phyloP scores from a whole-genome alignment of 2,329 filamentous ascomycete genomes.

The Arthrinium puccinioides region DNA sequence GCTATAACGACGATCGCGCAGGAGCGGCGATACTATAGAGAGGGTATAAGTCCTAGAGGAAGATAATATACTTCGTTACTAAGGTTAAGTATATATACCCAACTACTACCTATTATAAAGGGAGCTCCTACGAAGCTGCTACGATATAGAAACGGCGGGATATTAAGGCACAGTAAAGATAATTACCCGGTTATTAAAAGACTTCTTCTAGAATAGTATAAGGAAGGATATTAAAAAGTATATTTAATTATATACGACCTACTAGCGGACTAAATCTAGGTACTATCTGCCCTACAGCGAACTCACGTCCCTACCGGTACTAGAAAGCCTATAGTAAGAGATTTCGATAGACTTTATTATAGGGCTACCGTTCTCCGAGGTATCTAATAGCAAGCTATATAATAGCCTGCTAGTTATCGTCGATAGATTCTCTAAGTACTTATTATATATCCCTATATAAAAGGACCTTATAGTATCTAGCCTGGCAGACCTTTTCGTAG shows the following conservation, averaged over 20 bases:
- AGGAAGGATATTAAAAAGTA: neutral
- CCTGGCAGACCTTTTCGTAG: neutral
- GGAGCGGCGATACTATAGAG: neutral
- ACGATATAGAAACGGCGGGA: neutral
- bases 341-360: neutral
- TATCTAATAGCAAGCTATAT: neutral
- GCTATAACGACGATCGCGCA: too few relatives aligned
- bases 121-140: neutral
- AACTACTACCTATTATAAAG: too few relatives aligned
- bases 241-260: neutral
- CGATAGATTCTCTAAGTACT: neutral
- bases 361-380: neutral
- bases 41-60: neutral
- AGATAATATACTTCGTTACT: neutral
- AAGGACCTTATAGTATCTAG: neutral
- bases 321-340: neutral
- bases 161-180: neutral
- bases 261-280: neutral
- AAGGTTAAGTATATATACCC: neutral
- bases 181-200: neutral
- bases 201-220: neutral
- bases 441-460: neutral
- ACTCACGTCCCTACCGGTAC: neutral
- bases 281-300: neutral
- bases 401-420: neutral